Conservation (phyloP, 108 stramenopile species). For the Skeletonema potamos region DNA sequence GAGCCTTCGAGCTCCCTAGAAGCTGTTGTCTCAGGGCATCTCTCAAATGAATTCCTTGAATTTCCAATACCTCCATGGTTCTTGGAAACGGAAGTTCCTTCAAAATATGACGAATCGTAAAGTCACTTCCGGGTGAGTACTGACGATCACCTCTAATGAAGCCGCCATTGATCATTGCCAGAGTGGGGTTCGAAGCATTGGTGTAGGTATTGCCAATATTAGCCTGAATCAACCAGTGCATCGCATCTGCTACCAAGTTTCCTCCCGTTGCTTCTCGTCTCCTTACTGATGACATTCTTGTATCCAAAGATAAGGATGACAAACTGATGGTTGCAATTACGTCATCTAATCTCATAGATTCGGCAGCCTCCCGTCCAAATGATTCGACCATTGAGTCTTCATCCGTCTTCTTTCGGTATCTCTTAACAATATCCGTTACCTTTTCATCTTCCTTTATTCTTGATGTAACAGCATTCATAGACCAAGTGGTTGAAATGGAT, state of each 20-base stretch:
- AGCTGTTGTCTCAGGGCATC: conserved; percentile 37
- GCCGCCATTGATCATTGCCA: conserved; percentile 52
- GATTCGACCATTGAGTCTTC: conserved; percentile 7
- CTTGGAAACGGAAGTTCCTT: conserved; percentile 43
- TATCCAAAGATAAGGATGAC: conserved; percentile 24
- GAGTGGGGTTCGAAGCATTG: not conserved
- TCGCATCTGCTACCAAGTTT: conserved; percentile 43
- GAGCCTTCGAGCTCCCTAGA: conserved; percentile 27
- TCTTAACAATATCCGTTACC: conserved; percentile 24
- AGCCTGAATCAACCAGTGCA: conserved; percentile 34
- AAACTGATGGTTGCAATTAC: conserved; percentile 26
- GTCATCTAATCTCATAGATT: conserved; percentile 25
- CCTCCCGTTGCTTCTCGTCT: conserved; percentile 40
- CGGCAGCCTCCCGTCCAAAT: conserved; percentile 33
- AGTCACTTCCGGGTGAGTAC: conserved; percentile 32
- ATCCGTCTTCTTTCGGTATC: conserved; percentile 26
- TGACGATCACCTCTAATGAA: conserved; percentile 46
- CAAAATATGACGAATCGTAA: conserved; percentile 33
- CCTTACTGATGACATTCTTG: conserved; percentile 43
- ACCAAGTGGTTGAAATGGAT: conserved; percentile 41
- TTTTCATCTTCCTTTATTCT: conserved; percentile 4
- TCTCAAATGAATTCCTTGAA: conserved; percentile 21
- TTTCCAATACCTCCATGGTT: conserved; percentile 27
- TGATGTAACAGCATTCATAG: conserved; percentile 30
- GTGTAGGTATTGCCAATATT: not conserved